Evolutionary conservation across 2,329 filamentous ascomycete species (phyloP).

Genomic region (Fusarium gaditjirri): DNA sequence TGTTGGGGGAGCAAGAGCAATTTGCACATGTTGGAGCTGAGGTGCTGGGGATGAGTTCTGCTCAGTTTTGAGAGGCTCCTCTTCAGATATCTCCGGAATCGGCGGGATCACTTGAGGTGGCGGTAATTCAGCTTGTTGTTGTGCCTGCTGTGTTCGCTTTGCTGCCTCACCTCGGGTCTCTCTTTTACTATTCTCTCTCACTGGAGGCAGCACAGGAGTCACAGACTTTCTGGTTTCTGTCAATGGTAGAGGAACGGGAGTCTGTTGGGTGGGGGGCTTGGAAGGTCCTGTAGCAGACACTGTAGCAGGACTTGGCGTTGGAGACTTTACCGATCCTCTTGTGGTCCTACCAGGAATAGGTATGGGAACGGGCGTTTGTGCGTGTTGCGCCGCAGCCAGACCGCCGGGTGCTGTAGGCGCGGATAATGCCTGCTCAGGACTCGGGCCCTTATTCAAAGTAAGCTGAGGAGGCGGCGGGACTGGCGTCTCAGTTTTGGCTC

Average conservation of each 20-base stretch:
- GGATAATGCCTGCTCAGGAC: slow-evolving; percentile 35
- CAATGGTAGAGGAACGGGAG: slow-evolving; percentile 52
- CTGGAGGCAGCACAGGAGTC: slow-evolving; percentile 48
- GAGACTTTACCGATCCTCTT: slow-evolving; percentile 48
- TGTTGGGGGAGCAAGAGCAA: background rate
- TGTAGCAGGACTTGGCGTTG: slow-evolving; percentile 43
- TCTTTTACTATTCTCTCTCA: slow-evolving; percentile 51
- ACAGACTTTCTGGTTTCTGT: slow-evolving; percentile 48
- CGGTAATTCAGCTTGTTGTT: slow-evolving; percentile 29
- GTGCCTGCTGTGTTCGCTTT: slow-evolving; percentile 54
- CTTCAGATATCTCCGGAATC: slow-evolving; percentile 16
- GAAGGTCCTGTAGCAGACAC: slow-evolving; percentile 45
- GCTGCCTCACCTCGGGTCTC: slow-evolving; percentile 58
- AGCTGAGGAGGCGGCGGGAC: slow-evolving; percentile 59
- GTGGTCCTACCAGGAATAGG: slow-evolving; percentile 46
- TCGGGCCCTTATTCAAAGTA: slow-evolving; percentile 44
- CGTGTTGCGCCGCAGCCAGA: slow-evolving; percentile 36
- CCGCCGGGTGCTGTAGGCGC: slow-evolving; percentile 35
- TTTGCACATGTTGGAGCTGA: slow-evolving; percentile 37
- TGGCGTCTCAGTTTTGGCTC: slow-evolving; percentile 67
- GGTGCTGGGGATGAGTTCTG: slow-evolving; percentile 19
- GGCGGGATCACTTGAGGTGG: slow-evolving; percentile 10
- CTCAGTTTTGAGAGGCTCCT: slow-evolving; percentile 39
- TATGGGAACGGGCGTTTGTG: slow-evolving; percentile 58
- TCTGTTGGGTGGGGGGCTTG: slow-evolving; percentile 49